Conservation (phyloP, 1,284 basidiomycete species). For the Ustilago cynodontis region DNA sequence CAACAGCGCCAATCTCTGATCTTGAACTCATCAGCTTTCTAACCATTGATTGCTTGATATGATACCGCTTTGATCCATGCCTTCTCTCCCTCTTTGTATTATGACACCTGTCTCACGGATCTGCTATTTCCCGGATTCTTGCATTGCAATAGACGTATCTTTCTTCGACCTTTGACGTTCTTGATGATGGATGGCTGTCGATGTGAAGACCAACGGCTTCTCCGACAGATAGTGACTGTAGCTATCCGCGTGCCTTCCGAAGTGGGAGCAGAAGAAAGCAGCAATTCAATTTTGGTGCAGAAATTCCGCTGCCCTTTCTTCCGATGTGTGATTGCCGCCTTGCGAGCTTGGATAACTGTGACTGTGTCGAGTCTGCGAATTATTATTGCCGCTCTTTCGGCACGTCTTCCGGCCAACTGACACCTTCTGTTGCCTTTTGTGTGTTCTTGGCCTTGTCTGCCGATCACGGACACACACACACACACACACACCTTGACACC, state of each 20-base stretch:
- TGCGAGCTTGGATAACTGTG: too few species aligned
- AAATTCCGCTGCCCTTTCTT: too few species aligned
- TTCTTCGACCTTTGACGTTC: too few species aligned
- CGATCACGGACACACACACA: background rate
- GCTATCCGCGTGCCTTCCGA: too few species aligned
- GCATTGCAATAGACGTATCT: conserved; percentile 2
- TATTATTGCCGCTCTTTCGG: background rate
- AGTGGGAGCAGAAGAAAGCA: too few species aligned
- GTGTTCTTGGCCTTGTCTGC: background rate
- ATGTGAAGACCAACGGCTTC: background rate
- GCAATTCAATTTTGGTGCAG: too few species aligned
- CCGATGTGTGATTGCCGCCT: too few species aligned
- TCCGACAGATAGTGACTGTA: background rate
- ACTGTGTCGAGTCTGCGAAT: too few species aligned
- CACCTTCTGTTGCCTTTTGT: too few species aligned
- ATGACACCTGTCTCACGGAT: conserved; percentile 1
- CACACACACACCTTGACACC: background rate
- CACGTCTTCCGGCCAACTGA: background rate
- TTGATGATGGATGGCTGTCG: too few species aligned
- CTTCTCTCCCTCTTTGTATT: background rate
- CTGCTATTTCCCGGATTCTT: background rate
- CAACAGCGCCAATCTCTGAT: conserved; percentile 41
- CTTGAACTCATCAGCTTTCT: background rate
- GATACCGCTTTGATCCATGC: conserved; percentile 2
- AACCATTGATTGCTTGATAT: background rate